These are phyloP conservation scores for Trichoderma arundinaceum DNA, from an alignment of 2,329 filamentous ascomycete genomes.

Conservation along the genomic window DNA sequence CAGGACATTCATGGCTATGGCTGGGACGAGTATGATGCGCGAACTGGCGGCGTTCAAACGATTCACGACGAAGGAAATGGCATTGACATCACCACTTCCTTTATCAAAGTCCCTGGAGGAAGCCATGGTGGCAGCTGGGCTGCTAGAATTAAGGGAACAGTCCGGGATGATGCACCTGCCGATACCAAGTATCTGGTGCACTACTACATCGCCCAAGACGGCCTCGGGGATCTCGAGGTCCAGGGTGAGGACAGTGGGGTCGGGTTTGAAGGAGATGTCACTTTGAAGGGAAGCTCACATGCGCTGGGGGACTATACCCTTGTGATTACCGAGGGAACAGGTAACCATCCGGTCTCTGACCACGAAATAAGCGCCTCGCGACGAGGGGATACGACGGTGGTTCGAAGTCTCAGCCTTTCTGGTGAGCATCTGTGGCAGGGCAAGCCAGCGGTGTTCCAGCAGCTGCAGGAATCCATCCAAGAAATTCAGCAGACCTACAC, in stretches of 20 bases:
- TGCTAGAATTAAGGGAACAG: conserved; percentile 81
- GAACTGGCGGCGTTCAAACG: conserved; percentile 83
- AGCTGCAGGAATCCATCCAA: conserved; percentile 58
- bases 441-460: conserved; percentile 67
- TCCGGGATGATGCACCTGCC: conserved; percentile 69
- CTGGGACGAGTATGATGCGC: conserved; percentile 95
- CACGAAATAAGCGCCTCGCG: conserved; percentile 72
- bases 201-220: conserved; percentile 84
- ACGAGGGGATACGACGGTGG: conserved; percentile 75
- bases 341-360: conserved; percentile 64
- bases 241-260: conserved; percentile 54
- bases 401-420: conserved; percentile 71
- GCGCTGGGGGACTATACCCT: conserved; percentile 82
- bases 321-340: conserved; percentile 72
- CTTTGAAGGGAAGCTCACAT: conserved; percentile 70
- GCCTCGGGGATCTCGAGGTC: conserved; percentile 67
- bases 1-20: conserved; percentile 94
- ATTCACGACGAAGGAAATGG: conserved; percentile 89
- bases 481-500: conserved; percentile 56
- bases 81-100: conserved; percentile 89
- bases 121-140: conserved; percentile 90
- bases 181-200: conserved; percentile 77
- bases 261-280: conserved; percentile 66
- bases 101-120: conserved; percentile 90
- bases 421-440: conserved; percentile 81